Evolutionary conservation across 2,329 filamentous ascomycete genomes (phyloP), one percentile per base, ranked within the genome.

Genomic region (Sclerotinia sclerotiorum): DNA sequence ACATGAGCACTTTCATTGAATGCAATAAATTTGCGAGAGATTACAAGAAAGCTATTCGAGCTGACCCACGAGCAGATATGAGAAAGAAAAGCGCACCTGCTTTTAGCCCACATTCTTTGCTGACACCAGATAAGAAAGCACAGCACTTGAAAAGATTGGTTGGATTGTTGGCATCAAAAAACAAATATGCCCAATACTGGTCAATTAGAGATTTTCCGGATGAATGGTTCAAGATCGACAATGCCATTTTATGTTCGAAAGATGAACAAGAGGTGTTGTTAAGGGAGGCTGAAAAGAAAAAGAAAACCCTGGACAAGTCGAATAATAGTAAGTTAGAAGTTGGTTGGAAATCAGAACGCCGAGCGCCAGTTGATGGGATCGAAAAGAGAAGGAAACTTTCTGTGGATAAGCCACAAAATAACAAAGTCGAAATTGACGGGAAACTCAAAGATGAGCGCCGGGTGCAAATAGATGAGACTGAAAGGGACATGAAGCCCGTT

Each of bases 21-120:
- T 61, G 27, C 27, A 48, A 61, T 24, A 13, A 61, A 13, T 61
- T 61, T 48, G 57, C 17, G n/a, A 49, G 57, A 44, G 27, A 49
- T 11, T 61, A 27, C 17, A 35, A 35, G 44, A 49, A 61, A 24
- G 57, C 57, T 11, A 49, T 49, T 6, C 57, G 13, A n/a, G 13
- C 44, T 32, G 27, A 32, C 27, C 7, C 44, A 19, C 44, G 27
- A 32, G 11, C 8, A 29, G 27, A 49, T 49, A 7, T 11, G 11
- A 49, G 10, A 44, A 48, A 32, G 44, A 61, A 61, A 13, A 42
- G 44, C 19, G 44, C 44, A 4, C 19, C 27, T 15, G 44, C 29
- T 35, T 21, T 21, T 6, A 24, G 5, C 24, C 19, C 15, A n/a
- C 15, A 13, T 61, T 5, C 27, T 5, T 24, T 61, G 19, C 19